Conservation (phyloP, 176 grass and related monocot species). For the Leersia perrieri region DNA sequence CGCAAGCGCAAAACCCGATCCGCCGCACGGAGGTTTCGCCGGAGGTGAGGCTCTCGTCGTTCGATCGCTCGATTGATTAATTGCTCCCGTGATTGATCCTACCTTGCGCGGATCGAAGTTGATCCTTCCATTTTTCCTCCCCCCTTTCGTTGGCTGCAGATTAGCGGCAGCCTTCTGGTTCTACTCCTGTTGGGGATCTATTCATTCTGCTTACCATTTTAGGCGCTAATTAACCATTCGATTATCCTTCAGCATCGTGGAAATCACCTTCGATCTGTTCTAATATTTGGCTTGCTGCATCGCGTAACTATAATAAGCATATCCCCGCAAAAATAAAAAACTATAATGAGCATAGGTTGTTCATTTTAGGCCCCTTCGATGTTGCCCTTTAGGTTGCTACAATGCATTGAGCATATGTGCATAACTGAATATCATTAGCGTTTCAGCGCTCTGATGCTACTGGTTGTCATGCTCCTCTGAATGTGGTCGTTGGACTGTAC, state of each 20-base stretch:
- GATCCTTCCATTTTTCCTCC: not conserved
- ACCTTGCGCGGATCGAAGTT: not conserved
- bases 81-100: not conserved
- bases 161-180: not conserved
- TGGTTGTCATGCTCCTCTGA: not conserved
- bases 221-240: not conserved
- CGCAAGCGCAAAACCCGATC: slow-evolving; percentile 58
- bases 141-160: not conserved
- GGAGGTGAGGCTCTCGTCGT: slow-evolving; percentile 21
- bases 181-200: not conserved
- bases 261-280: not conserved
- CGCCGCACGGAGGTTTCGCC: slow-evolving; percentile 29
- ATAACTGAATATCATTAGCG: not conserved
- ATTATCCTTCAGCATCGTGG: not conserved
- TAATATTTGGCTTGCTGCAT: not conserved
- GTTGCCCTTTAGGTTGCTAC: not conserved
- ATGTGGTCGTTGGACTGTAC: not conserved
- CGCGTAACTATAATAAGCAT: not conserved
- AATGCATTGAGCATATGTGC: not conserved
- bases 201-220: not conserved
- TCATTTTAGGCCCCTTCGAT: not conserved
- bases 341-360: not conserved
- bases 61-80: not conserved
- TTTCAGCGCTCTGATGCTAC: not conserved
- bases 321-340: too few relatives aligned